These are phyloP conservation scores for Phialophora tarda DNA, from an alignment of 2,329 filamentous ascomycete genomes.

Conservation along the genomic window DNA sequence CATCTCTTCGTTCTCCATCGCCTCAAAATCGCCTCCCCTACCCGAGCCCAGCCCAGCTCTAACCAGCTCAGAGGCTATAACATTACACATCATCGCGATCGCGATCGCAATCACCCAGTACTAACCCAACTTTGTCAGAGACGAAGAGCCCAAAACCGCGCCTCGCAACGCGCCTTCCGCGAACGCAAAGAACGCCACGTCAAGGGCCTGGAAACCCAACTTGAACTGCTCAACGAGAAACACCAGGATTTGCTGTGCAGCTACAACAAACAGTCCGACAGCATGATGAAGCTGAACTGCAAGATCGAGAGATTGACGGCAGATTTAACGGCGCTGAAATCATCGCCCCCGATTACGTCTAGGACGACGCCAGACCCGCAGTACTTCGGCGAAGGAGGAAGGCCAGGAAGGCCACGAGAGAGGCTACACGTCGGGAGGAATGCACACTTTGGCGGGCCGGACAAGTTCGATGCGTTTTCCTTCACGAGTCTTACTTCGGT, in stretches of 20 bases:
- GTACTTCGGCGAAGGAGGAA: not conserved
- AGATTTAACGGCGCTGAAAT: slow-evolving; percentile 18
- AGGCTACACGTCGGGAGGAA: not conserved
- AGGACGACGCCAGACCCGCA: not conserved
- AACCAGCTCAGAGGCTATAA: not conserved
- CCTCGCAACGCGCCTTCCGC: slow-evolving; percentile 87
- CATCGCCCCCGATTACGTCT: not conserved
- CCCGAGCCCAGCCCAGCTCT: not conserved
- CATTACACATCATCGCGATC: not conserved
- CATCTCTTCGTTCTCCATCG: not conserved
- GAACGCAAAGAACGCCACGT: slow-evolving; percentile 92
- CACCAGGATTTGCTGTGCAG: slow-evolving; percentile 41
- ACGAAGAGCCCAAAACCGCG: slow-evolving; percentile 91
- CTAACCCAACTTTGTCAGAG: slow-evolving; percentile 62
- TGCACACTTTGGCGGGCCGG: slow-evolving; percentile 2
- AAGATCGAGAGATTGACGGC: slow-evolving; percentile 24
- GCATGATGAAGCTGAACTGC: slow-evolving; percentile 22
- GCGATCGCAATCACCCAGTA: not conserved
- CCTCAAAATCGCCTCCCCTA: not conserved
- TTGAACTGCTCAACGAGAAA: slow-evolving; percentile 61
- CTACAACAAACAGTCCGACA: slow-evolving; percentile 38
- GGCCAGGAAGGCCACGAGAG: not conserved
- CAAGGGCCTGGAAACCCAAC: slow-evolving; percentile 79
- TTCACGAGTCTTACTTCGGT: slow-evolving; percentile 14
- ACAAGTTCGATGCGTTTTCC: slow-evolving; percentile 32